A percentile compares a stretch with the other conserved stretches of the same genome.
These are phyloP conservation scores for Tarenaya hassleriana DNA, from an alignment of 345 rosid genomes.

Conservation along the genomic window DNA sequence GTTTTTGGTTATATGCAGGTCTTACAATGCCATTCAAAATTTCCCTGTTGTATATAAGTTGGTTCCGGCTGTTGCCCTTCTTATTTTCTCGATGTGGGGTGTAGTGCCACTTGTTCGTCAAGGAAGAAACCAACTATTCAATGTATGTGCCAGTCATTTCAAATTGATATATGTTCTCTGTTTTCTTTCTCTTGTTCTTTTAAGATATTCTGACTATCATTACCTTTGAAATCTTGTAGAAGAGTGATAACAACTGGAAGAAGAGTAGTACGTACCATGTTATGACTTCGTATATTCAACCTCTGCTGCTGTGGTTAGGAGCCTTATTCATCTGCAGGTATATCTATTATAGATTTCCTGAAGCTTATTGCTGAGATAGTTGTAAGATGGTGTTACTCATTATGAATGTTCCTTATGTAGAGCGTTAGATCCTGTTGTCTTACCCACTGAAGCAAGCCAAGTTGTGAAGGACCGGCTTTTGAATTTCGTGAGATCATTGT, in stretches of 20 bases:
- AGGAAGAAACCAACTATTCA: constrained; percentile 47
- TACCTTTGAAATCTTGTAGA: constrained; percentile 60
- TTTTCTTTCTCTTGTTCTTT: constrained; percentile 2
- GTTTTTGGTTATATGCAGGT: constrained; percentile 51
- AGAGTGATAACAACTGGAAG: constrained; percentile 62
- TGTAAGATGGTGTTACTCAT: no score
- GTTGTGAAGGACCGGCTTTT: constrained; percentile 63
- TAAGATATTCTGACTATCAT: neutral
- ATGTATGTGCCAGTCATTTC: constrained; percentile 36
- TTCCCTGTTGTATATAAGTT: constrained; percentile 50
- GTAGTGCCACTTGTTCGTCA: constrained; percentile 53
- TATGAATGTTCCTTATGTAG: no score
- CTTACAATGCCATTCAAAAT: constrained; percentile 37
- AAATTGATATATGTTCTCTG: constrained; percentile 4
- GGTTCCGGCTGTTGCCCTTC: constrained; percentile 50
- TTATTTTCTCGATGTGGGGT: constrained; percentile 70
- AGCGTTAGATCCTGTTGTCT: constrained; percentile 57
- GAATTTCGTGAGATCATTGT: constrained; percentile 59
- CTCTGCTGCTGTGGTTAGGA: constrained; percentile 70
- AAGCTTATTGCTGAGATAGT: constrained; percentile 21
- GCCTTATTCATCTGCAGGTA: constrained; percentile 75
- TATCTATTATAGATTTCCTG: constrained; percentile 12
- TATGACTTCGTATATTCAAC: constrained; percentile 64
- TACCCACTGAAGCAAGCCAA: constrained; percentile 60
- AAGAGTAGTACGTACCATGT: constrained; percentile 52